phyloP scores from a whole-genome alignment of 441 rosid species.

The Hypseocharis bilobata region DNA sequence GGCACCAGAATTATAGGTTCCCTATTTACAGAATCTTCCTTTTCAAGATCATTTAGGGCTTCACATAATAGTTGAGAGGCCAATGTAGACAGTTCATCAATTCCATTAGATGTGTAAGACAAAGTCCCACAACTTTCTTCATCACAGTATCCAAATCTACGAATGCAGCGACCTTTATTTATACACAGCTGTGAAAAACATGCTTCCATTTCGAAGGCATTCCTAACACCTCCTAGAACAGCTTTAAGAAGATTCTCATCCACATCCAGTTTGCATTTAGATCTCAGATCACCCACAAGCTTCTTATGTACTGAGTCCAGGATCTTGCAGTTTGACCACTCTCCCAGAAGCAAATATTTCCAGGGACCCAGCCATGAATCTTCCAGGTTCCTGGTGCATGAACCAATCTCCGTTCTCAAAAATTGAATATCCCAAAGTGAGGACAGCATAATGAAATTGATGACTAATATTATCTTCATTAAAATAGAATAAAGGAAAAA shows the following conservation, averaged over 20 bases:
- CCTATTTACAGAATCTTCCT: conserved; percentile 34
- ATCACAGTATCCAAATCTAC: conserved; percentile 30
- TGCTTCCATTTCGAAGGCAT: conserved; percentile 33
- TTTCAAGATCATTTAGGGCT: conserved; percentile 51
- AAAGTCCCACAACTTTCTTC: conserved; percentile 34
- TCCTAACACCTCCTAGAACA: conserved; percentile 47
- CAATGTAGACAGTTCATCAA: conserved; percentile 30
- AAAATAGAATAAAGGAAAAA: too few relatives aligned
- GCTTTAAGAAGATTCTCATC: conserved; percentile 53
- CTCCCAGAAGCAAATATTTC: conserved; percentile 66
- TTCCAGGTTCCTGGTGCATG: conserved; percentile 57
- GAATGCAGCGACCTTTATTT: conserved; percentile 56
- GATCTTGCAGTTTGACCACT: conserved; percentile 35
- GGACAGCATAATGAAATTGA: background rate
- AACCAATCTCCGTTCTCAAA: conserved; percentile 1
- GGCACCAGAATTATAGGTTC: conserved; percentile 70
- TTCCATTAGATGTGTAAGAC: conserved; percentile 22
- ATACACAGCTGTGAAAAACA: conserved; percentile 38
- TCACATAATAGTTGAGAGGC: conserved; percentile 54
- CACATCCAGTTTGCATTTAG: conserved; percentile 59
- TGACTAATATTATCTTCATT: background rate
- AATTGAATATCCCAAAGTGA: background rate
- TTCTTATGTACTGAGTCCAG: conserved; percentile 43
- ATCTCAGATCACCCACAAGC: conserved; percentile 48
- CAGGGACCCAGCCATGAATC: conserved; percentile 81